Evolutionary conservation across 306 rosid genomes (phyloP), one percentile per base, ranked within the genome.

Genomic region (Cicer pinnatifidum): DNA sequence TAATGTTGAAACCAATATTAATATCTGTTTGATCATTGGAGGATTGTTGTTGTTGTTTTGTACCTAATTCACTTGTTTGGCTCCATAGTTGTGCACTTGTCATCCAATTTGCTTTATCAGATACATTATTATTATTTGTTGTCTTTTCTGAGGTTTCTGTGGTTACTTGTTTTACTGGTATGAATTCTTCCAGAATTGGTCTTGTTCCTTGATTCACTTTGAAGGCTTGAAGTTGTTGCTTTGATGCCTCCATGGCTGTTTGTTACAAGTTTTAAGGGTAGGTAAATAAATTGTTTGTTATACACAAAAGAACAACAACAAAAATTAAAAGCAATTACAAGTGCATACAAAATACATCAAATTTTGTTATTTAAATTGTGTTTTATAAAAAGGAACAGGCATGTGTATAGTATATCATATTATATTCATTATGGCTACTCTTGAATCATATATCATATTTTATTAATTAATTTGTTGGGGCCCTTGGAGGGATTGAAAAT

Each of bases 21-120:
- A 86, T 75, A 40, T 77, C 89, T 59, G 79, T 0, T 87, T 48
- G 52, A 78, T 65, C 47, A 16, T 54, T 62, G 68, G 83, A 48
- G 16, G 89, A 45, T 45, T 87, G 79, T 40, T 84, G 82, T 63
- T 89, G 81, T 37, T 84, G 83, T 67, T 89, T 87, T 52, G 75
- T 65, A 79, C 74, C 99, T 58, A 28, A 28, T 28, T 86, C 90
- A 15, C 75, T 81, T 78, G 88, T 71, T 85, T 95, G 99, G 85
- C 99, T 95, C 99, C 99, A 95, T 41, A 95, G 84, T 62, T 95
- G 99, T 23, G 95, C 99, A 16, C 97, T 81, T 50, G 89, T 92
- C 99, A 95, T 95, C 99, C 99, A 95, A 46, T 89, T 95, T 46
- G 99, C 96, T 83, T 90, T 95, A 54, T 95, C 97, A 13, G 90